Evolutionary conservation across 2,329 filamentous ascomycete species (phyloP).

Genomic region (Beauveria rudraprayagi): DNA sequence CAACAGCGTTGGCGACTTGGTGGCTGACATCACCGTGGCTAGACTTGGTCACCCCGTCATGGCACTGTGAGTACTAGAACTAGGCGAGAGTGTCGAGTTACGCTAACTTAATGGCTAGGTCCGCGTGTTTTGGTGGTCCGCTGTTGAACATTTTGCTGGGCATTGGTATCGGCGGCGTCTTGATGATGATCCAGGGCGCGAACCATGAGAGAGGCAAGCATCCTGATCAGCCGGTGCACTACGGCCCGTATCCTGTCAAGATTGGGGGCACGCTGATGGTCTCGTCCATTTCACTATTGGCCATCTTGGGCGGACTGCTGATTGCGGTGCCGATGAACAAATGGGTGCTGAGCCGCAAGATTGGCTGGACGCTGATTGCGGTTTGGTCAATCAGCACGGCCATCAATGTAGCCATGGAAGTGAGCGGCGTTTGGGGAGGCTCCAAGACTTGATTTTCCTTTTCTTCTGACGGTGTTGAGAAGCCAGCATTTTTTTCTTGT

Average conservation of each 20-base stretch:
- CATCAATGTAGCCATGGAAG: conserved; percentile 73
- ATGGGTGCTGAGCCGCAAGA: conserved; percentile 75
- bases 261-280: conserved; percentile 81
- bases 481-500: background rate
- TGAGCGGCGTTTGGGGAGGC: conserved; percentile 46
- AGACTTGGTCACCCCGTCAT: conserved; percentile 92
- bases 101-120: conserved; percentile 32
- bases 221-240: conserved; percentile 54
- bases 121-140: conserved; percentile 94
- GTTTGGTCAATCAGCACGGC: conserved; percentile 77
- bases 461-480: background rate
- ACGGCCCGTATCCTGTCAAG: conserved; percentile 73
- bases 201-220: conserved; percentile 59
- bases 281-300: conserved; percentile 71
- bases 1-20: conserved; percentile 88
- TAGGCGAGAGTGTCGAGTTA: background rate
- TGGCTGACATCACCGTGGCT: conserved; percentile 91
- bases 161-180: conserved; percentile 83
- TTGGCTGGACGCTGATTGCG: conserved; percentile 72
- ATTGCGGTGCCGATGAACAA: conserved; percentile 75
- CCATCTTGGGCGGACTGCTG: conserved; percentile 71
- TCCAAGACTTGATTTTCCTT: conserved; percentile 9
- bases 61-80: conserved; percentile 53
- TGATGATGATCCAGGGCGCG: conserved; percentile 71
- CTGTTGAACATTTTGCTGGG: conserved; percentile 96